These are phyloP conservation scores for Geranium rotundifolium DNA, from an alignment of 345 rosid species.

Conservation along the genomic window DNA sequence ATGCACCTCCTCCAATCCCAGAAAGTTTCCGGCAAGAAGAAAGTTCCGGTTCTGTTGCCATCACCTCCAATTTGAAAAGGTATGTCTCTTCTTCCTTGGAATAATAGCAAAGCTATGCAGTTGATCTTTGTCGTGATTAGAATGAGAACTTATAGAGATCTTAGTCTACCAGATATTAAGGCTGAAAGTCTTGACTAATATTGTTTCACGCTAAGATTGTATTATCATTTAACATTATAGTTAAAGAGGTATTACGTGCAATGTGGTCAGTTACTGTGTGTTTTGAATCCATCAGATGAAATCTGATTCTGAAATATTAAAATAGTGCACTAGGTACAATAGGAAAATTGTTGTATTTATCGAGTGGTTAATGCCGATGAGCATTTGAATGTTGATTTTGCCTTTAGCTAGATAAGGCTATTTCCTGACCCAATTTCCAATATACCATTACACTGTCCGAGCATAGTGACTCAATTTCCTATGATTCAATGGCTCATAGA, in stretches of 20 bases:
- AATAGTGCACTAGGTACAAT: background rate
- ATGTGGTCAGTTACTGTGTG: background rate
- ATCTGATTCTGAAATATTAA: background rate
- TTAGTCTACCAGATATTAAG: background rate
- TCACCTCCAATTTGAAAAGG: constrained; percentile 25
- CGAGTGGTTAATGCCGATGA: background rate
- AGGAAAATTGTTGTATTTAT: background rate
- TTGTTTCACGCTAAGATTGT: background rate
- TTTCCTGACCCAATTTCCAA: too few species aligned
- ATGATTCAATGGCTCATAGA: background rate
- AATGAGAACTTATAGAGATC: background rate
- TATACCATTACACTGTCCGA: background rate
- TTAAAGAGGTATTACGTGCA: background rate
- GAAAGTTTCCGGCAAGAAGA: constrained; percentile 18
- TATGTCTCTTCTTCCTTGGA: constrained; percentile 9
- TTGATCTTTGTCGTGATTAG: background rate
- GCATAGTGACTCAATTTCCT: background rate
- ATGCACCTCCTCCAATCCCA: constrained; percentile 16
- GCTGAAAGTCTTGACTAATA: background rate
- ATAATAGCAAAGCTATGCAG: background rate
- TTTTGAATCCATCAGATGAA: background rate
- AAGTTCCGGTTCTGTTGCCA: constrained; percentile 6
- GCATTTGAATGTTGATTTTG: background rate
- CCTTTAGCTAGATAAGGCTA: background rate
- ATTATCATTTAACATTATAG: background rate